These are phyloP conservation scores for Exophiala sideris DNA, from an alignment of 2,329 filamentous ascomycete genomes.

Conservation along the genomic window DNA sequence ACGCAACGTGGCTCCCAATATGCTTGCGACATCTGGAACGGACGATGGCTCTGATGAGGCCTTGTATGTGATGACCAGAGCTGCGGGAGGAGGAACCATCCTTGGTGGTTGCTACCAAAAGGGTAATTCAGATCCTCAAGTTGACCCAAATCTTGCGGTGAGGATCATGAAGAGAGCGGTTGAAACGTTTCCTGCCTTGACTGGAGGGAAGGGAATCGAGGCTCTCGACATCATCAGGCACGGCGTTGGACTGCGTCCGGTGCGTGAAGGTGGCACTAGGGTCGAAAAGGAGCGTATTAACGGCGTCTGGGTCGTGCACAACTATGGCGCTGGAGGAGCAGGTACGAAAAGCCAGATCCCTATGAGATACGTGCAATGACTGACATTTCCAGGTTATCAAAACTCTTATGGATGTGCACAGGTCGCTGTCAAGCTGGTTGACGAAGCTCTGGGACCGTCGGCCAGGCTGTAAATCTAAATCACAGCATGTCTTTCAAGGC, in stretches of 20 bases:
- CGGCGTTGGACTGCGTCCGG: slow-evolving; percentile 75
- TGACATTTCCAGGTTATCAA: slow-evolving; percentile 58
- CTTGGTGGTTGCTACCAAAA: slow-evolving; percentile 83
- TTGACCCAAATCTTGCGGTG: slow-evolving; percentile 73
- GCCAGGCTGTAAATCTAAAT: slow-evolving; percentile 11
- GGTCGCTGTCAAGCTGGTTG: slow-evolving; percentile 63
- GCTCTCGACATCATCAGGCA: slow-evolving; percentile 74
- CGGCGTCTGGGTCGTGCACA: slow-evolving; percentile 68
- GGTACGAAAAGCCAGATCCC: slow-evolving; percentile 56
- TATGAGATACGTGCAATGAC: slow-evolving; percentile 36
- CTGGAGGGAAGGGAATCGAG: slow-evolving; percentile 65
- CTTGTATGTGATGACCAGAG: slow-evolving; percentile 78
- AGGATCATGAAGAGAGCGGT: slow-evolving; percentile 81
- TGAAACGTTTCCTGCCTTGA: slow-evolving; percentile 62
- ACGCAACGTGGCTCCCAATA: slow-evolving; percentile 69
- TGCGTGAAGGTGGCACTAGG: slow-evolving; percentile 68
- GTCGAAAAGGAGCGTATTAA: slow-evolving; percentile 68
- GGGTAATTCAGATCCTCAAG: slow-evolving; percentile 72
- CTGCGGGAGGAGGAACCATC: slow-evolving; percentile 73
- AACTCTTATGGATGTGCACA: slow-evolving; percentile 67
- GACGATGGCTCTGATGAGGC: slow-evolving; percentile 71
- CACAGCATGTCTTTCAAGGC: neutral
- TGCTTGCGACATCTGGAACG: slow-evolving; percentile 68
- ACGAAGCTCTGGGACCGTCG: slow-evolving; percentile 42
- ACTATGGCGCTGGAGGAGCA: slow-evolving; percentile 46